Conservation (phyloP, 768 basidiomycete species). For the Cytidiella melzeri region DNA sequence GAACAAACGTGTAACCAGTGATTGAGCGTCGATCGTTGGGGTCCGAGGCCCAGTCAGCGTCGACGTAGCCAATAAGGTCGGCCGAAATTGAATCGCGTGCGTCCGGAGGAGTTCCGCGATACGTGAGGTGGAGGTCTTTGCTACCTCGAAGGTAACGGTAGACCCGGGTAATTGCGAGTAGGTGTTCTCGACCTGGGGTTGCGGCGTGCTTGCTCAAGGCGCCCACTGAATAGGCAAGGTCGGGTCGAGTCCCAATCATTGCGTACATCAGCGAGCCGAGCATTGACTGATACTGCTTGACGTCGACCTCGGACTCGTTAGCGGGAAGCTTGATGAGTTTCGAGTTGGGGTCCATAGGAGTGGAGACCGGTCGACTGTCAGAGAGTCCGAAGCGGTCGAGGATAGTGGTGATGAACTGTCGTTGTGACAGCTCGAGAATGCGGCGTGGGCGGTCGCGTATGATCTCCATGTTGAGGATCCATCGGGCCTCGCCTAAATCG, state of each 20-base stretch:
- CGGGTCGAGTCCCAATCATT: no score
- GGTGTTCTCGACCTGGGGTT: constrained; percentile 19
- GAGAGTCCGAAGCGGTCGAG: constrained; percentile 18
- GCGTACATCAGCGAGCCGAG: constrained; percentile 18
- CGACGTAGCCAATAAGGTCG: constrained; percentile 16
- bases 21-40: constrained; percentile 16
- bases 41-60: constrained; percentile 12
- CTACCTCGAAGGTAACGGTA: constrained; percentile 25
- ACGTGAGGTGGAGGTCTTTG: constrained; percentile 7
- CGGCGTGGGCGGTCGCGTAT: constrained; percentile 6
- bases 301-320: neutral
- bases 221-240: no score
- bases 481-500: constrained; percentile 3
- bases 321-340: constrained; percentile 1
- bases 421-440: constrained; percentile 17
- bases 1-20: constrained; percentile 25
- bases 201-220: constrained; percentile 20
- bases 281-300: constrained; percentile 16
- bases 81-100: neutral
- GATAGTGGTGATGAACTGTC: constrained; percentile 17
- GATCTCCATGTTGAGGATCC: constrained; percentile 28
- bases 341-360: constrained; percentile 13
- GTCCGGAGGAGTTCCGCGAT: neutral
- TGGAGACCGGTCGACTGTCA: constrained; percentile 16
- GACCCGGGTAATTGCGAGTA: constrained; percentile 21